Conservation (phyloP, 2,329 filamentous ascomycete species). For the Nothophaeocryptopus gaeumannii region DNA sequence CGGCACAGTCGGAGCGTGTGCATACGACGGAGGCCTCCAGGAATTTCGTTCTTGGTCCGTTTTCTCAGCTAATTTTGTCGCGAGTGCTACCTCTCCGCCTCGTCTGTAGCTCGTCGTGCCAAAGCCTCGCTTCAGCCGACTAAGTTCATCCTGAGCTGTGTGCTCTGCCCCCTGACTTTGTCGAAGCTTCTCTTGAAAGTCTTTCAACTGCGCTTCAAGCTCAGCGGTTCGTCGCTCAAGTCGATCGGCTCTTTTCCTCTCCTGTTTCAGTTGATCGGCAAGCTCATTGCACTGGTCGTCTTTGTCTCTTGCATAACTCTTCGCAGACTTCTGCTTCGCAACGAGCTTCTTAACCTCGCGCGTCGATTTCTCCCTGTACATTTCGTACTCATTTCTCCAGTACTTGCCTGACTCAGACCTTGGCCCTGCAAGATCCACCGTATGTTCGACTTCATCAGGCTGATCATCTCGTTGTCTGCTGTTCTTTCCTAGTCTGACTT, state of each 20-base stretch:
- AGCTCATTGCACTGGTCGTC: conserved; percentile 68
- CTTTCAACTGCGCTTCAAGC: conserved; percentile 57
- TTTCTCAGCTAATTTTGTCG: background rate
- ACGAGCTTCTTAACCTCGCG: conserved; percentile 74
- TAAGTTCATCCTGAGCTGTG: conserved; percentile 10
- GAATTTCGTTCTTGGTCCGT: conserved; percentile 2
- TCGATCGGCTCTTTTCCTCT: conserved; percentile 61
- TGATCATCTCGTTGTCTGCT: conserved; percentile 45
- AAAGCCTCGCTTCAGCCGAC: conserved; percentile 14
- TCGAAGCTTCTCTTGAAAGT: conserved; percentile 35
- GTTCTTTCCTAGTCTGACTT: conserved; percentile 26
- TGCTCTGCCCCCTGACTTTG: conserved; percentile 8
- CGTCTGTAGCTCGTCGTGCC: conserved; percentile 11
- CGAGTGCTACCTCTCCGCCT: background rate
- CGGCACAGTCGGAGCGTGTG: no score
- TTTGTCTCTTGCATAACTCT: conserved; percentile 74
- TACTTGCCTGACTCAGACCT: conserved; percentile 72
- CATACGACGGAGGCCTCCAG: background rate
- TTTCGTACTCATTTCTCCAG: conserved; percentile 76
- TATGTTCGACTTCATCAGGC: conserved; percentile 61
- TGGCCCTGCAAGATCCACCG: conserved; percentile 69
- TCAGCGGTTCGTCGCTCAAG: conserved; percentile 64
- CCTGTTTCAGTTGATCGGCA: conserved; percentile 63
- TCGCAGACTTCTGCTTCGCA: conserved; percentile 75
- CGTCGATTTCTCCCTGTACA: conserved; percentile 69